Evolutionary conservation across 148 eudicot species (phyloP).

Genomic region (Pharnaceum exiguum): DNA sequence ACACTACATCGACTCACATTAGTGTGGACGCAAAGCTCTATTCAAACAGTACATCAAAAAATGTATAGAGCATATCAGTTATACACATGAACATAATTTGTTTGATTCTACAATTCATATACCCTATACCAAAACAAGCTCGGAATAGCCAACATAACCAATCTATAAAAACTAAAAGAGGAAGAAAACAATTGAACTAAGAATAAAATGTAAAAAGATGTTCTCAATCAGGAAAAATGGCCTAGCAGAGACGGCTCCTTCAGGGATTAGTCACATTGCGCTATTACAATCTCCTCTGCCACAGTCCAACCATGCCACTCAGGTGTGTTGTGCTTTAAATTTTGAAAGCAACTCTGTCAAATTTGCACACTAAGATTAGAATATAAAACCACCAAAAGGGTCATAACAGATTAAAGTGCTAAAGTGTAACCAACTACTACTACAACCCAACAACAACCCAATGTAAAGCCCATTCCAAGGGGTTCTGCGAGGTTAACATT

Average conservation of each 20-base stretch:
- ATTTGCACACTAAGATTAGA: conserved; percentile 2
- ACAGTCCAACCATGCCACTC: conserved; percentile 48
- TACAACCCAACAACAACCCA: not conserved
- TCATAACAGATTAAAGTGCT: not conserved
- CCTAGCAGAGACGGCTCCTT: conserved; percentile 11
- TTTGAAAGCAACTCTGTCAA: conserved; percentile 50
- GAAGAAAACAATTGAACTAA: not conserved
- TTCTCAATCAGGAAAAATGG: conserved; percentile 18
- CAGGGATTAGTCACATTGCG: conserved; percentile 41
- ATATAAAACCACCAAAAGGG: not conserved
- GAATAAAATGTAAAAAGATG: too few species aligned
- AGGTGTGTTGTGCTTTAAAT: conserved; percentile 12
- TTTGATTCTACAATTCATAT: too few species aligned
- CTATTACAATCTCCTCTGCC: conserved; percentile 53
- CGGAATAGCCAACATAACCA: too few species aligned
- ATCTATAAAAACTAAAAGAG: not conserved
- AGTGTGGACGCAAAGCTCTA: too few species aligned
- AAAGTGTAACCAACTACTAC: not conserved
- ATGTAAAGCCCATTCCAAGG: not conserved
- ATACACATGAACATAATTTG: too few species aligned
- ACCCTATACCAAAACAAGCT: too few species aligned
- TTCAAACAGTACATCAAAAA: too few species aligned
- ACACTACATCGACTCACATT: too few species aligned
- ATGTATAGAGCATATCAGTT: too few species aligned
- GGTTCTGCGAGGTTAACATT: too few species aligned